Conservation (phyloP, 768 basidiomycete genomes). For the Lanmaoa pseudosensibilis region DNA sequence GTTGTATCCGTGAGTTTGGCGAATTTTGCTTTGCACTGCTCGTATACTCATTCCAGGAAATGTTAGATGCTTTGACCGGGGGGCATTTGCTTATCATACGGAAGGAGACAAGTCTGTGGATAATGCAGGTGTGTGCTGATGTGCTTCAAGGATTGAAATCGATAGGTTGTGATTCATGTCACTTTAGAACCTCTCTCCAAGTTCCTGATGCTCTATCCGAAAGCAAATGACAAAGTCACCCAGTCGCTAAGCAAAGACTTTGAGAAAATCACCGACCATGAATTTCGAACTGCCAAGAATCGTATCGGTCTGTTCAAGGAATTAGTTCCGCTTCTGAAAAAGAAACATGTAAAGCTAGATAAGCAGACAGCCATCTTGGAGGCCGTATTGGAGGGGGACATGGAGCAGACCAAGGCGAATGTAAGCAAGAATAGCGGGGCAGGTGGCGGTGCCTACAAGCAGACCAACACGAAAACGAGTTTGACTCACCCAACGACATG, state of each 20-base stretch:
- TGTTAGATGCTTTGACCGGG: constrained; percentile 19
- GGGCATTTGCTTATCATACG: constrained; percentile 3
- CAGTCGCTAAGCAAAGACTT: constrained; percentile 1
- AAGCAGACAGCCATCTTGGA: not conserved
- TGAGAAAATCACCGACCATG: constrained; percentile 4
- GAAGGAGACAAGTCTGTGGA: not conserved
- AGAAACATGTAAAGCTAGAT: not conserved
- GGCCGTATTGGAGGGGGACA: constrained; percentile 3
- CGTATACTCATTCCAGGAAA: not conserved
- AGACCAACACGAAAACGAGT: no score
- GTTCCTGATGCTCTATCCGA: constrained; percentile 12
- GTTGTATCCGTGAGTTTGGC: constrained; percentile 25
- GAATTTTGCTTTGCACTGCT: not conserved
- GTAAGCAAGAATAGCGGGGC: not conserved
- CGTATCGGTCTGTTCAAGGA: constrained; percentile 14
- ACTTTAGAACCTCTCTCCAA: constrained; percentile 11
- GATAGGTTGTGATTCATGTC: not conserved
- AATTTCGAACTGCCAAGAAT: constrained; percentile 16
- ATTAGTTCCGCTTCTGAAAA: not conserved
- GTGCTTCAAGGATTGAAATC: not conserved
- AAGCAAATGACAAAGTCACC: not conserved
- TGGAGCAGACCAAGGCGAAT: constrained; percentile 4
- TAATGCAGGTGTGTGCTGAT: constrained; percentile 2
- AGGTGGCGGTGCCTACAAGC: not conserved
- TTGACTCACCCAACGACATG: not conserved